Evolutionary conservation across 2,329 filamentous ascomycete genomes (phyloP).

Genomic region (Lizonia empirigonia): DNA sequence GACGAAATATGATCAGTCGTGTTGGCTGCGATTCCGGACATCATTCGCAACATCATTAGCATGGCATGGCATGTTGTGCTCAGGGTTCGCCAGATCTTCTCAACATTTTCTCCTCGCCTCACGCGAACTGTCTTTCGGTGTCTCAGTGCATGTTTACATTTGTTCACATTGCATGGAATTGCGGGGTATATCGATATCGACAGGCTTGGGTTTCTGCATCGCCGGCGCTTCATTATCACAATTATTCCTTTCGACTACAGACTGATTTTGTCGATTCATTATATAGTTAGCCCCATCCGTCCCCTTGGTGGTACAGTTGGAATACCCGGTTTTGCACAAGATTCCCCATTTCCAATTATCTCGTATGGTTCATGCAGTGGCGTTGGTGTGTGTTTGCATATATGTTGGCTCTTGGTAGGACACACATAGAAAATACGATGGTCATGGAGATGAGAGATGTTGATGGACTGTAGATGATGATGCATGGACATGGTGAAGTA

Average conservation of each 20-base stretch:
- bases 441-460: constrained; percentile 9
- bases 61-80: constrained; percentile 5
- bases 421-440: constrained; percentile 14
- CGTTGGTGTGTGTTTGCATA: constrained; percentile 21
- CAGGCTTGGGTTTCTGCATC: constrained; percentile 29
- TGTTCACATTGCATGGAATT: constrained; percentile 40
- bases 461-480: constrained; percentile 13
- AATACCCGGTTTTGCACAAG: constrained; percentile 33
- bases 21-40: neutral
- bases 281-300: constrained; percentile 26
- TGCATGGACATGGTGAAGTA: constrained; percentile 14
- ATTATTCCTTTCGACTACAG: constrained; percentile 22
- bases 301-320: constrained; percentile 20
- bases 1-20: constrained; percentile 7
- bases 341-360: constrained; percentile 34
- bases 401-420: constrained; percentile 26
- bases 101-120: neutral
- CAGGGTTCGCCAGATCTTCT: constrained; percentile 4
- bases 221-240: constrained; percentile 20
- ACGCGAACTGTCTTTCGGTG: constrained; percentile 29
- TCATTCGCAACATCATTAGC: constrained; percentile 4
- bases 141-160: constrained; percentile 29
- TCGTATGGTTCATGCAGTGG: constrained; percentile 17
- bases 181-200: constrained; percentile 23
- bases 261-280: constrained; percentile 18